Evolutionary conservation across 441 rosid species (phyloP), one percentile per base, ranked within the genome.

Genomic region (Melianthus villosus): DNA sequence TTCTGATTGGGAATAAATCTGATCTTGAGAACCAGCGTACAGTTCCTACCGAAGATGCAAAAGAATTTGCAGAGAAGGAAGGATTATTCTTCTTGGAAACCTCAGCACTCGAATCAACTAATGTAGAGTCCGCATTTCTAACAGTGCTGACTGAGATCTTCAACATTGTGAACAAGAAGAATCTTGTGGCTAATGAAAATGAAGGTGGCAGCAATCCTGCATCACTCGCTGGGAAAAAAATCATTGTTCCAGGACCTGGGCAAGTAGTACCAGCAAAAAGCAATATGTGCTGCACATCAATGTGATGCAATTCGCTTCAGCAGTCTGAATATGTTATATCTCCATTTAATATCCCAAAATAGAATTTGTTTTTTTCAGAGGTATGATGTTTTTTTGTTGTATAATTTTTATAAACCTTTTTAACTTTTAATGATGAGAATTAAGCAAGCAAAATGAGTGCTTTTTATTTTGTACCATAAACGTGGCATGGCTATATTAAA

Each of bases 1-100:
- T 73, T 71, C 74, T 73, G 25, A 47, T 73, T 5, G 77, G 81
- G 25, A 73, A 73, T 64, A 73, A 73, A 50, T 52, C 59, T 31
- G 81, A 73, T 37, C 54, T 73, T 22, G 65, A 39, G 27, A 44
- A 42, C 6, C 76, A 59, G 25, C 60, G 69, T 41, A 77, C 69
- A 17, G 77, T 73, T 11, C 62, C 81, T 1, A 39, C 57, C 4
- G 81, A 69, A 50, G 81, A 73, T 27, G 77, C 81, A 40, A 64
- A 62, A 50, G 81, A 73, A 44, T 73, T 69, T 32, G 69, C 81
- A 0, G 53, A 69, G 44, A 61, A 42, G 51, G 73, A 73, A 56
- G 47, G 39, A 59, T 59, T 73, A 22, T 69, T 64, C 46, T 73
- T 69, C 43, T 54, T 67, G 64, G 81, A 73, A 63, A 73, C 77